Percentiles rank a stretch among this genome's conserved stretches.
These are phyloP conservation scores for Fraxinus ornus DNA, from an alignment of 305 asterid species.

Conservation along the genomic window DNA sequence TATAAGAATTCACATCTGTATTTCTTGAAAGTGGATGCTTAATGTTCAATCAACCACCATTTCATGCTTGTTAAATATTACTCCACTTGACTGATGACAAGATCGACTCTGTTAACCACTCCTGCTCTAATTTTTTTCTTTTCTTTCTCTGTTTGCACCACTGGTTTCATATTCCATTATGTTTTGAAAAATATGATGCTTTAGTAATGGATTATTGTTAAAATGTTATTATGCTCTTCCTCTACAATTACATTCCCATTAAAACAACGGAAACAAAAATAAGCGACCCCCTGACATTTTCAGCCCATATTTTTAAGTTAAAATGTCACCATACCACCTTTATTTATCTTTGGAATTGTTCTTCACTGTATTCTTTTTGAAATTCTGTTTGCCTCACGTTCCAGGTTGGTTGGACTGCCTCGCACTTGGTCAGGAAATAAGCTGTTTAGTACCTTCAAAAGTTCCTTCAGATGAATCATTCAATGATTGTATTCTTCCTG, in stretches of 20 bases:
- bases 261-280: not conserved
- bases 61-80: not conserved
- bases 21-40: constrained; percentile 6
- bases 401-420: constrained; percentile 99
- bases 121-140: not conserved
- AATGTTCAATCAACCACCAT: not conserved
- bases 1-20: not conserved
- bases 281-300: not conserved
- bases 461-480: constrained; percentile 89
- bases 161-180: not conserved
- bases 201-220: not conserved
- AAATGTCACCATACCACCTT: not conserved
- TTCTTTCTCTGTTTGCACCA: not conserved
- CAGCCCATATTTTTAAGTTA: not conserved
- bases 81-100: not conserved
- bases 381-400: constrained; percentile 6
- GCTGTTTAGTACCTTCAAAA: constrained; percentile 82
- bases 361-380: not conserved
- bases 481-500: constrained; percentile 67
- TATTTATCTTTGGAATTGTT: constrained; percentile 4
- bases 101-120: not conserved
- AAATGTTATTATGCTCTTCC: not conserved
- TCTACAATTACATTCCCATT: not conserved
- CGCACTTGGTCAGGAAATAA: constrained; percentile 69
- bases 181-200: not conserved